phyloP scores from a whole-genome alignment of 257 asterid species.

The Penstemon davidsonii region DNA sequence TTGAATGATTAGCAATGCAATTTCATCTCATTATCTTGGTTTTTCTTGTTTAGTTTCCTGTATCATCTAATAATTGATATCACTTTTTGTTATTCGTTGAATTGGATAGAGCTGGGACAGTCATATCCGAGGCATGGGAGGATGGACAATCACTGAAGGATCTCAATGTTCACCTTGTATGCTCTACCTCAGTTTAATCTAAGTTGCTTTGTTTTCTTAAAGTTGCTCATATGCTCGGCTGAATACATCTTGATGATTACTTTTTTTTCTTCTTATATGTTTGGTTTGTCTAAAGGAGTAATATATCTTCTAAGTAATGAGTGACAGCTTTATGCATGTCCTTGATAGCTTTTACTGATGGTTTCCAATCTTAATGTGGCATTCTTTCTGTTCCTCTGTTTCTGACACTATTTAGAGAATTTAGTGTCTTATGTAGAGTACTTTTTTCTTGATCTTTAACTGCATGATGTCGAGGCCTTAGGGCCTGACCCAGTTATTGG shows the following conservation, averaged over 20 bases:
- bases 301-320: background rate
- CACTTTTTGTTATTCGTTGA: conserved; percentile 30
- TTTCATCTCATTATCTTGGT: conserved; percentile 4
- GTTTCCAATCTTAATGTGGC: background rate
- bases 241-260: conserved; percentile 13
- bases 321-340: background rate
- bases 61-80: conserved; percentile 21
- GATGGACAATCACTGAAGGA: conserved; percentile 94
- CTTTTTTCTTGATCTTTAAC: background rate
- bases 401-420: background rate
- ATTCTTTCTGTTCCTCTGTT: background rate
- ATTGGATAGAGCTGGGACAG: conserved; percentile 84
- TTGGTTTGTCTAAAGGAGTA: background rate
- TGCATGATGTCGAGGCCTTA: background rate
- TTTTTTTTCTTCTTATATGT: background rate
- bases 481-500: too few relatives aligned
- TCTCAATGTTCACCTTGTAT: conserved; percentile 90
- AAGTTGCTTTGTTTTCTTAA: conserved; percentile 6
- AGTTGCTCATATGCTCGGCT: conserved; percentile 12
- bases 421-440: conserved; percentile 3
- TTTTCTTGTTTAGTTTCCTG: background rate
- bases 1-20: background rate
- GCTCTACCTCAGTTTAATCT: conserved; percentile 33
- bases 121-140: conserved; percentile 99
- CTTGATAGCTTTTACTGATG: conserved; percentile 13